These are phyloP conservation scores for Candida glucosophila DNA, from an alignment of 1,139 yeast genomes.

Conservation along the genomic window DNA sequence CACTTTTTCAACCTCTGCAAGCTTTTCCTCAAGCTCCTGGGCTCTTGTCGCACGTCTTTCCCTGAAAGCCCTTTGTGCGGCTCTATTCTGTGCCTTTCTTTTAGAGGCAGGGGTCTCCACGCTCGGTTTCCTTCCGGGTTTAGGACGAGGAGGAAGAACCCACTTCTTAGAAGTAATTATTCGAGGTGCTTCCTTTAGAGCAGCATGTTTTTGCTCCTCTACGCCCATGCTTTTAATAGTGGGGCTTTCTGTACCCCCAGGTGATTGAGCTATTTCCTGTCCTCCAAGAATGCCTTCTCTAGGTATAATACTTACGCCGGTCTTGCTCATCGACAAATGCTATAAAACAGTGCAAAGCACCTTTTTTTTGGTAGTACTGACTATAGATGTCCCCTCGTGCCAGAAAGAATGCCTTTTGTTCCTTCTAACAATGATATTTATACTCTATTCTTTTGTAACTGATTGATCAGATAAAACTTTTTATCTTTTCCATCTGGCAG, in stretches of 20 bases:
- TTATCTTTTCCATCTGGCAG: slow-evolving; percentile 10
- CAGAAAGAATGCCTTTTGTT: slow-evolving; percentile 1
- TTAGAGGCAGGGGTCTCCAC: slow-evolving; percentile 66
- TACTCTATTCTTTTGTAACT: slow-evolving; percentile 2
- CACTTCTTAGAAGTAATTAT: slow-evolving; percentile 78
- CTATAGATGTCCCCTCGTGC: too few species aligned
- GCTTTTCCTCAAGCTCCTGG: slow-evolving; percentile 36
- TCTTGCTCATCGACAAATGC: too few species aligned
- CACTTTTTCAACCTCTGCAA: slow-evolving; percentile 59
- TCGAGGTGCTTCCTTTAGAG: slow-evolving; percentile 14
- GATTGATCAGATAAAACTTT: slow-evolving; percentile 8
- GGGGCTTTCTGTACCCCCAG: slow-evolving; percentile 5
- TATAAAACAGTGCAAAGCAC: too few species aligned
- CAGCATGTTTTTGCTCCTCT: not conserved
- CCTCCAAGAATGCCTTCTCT: too few species aligned
- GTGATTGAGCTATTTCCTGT: slow-evolving; percentile 5
- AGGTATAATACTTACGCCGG: too few species aligned
- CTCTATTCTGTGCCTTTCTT: slow-evolving; percentile 88
- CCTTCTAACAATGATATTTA: slow-evolving; percentile 1
- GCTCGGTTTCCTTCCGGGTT: slow-evolving; percentile 85
- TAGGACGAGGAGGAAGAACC: slow-evolving; percentile 87
- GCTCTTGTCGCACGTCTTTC: slow-evolving; percentile 67
- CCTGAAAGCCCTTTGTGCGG: slow-evolving; percentile 90
- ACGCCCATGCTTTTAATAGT: slow-evolving; percentile 1
- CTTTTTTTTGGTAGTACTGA: too few species aligned